These are phyloP conservation scores for Fusarium foetens DNA, from an alignment of 2,329 filamentous ascomycete genomes.

Conservation along the genomic window DNA sequence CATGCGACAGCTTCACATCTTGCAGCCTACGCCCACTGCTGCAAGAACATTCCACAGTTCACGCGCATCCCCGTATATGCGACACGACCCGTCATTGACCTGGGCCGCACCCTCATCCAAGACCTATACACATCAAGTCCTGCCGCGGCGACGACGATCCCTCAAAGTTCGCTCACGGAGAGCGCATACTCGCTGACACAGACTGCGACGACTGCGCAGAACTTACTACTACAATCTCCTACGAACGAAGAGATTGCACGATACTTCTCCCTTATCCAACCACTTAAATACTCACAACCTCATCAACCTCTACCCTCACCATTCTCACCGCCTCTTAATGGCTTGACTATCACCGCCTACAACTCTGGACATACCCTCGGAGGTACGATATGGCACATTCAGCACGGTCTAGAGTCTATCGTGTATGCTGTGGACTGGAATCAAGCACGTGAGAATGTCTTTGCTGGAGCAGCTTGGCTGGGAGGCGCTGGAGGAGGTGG, in stretches of 20 bases:
- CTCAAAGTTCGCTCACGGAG: conserved; percentile 76
- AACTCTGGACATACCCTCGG: conserved; percentile 95
- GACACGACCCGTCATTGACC: conserved; percentile 90
- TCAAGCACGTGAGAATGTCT: conserved; percentile 93
- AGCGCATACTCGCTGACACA: conserved; percentile 64
- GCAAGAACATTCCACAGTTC: conserved; percentile 94
- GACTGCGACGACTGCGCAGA: conserved; percentile 59
- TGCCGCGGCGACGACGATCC: conserved; percentile 85
- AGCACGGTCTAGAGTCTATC: conserved; percentile 95
- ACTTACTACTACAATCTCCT: conserved; percentile 74
- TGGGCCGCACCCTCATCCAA: conserved; percentile 89
- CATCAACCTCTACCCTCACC: conserved; percentile 89
- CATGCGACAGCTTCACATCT: conserved; percentile 93
- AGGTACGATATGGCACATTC: conserved; percentile 98
- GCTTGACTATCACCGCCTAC: conserved; percentile 94
- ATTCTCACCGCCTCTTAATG: conserved; percentile 88
- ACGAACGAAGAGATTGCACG: conserved; percentile 88
- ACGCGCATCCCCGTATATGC: conserved; percentile 93
- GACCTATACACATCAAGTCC: conserved; percentile 93
- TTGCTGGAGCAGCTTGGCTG: conserved; percentile 93
- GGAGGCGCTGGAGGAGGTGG: conserved; percentile 82
- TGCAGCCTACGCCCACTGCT: conserved; percentile 94
- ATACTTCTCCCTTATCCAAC: conserved; percentile 91
- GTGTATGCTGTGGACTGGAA: conserved; percentile 99
- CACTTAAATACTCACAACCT: conserved; percentile 96